Base-by-base conservation (phyloP, 2,329 filamentous ascomycete species). In the Fusarium pseudograminearum region DNA sequence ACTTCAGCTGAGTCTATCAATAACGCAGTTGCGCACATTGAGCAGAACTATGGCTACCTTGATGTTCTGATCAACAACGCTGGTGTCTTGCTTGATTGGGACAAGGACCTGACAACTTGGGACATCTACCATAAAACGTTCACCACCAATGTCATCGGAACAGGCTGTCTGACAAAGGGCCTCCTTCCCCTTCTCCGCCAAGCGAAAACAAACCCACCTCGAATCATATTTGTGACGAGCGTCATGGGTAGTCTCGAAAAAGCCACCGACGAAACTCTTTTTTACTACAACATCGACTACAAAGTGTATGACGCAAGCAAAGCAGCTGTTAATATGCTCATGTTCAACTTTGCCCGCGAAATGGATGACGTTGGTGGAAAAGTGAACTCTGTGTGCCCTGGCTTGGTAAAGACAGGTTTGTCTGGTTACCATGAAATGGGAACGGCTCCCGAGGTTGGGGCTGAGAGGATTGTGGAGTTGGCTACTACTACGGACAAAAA, bases 241-340 rank as follows among this genome's bases (percentile, higher is more conserved):
- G 53, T 67, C 5, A 76, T 81, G 69, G 81, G 78, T 1, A 80
- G 78, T 10, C 42, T 83, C 3, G 52, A 66, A 0, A 51, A 70
- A 16, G 61, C 77, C 0, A 63, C 70, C 1, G 77, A 82, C 55
- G 72, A 74, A 45, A 65, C 59, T 0, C 78, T 67, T 0, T 26
- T 55, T 2, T 77, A 57, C 12, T 79, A 79, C 46, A 56, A 51
- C 2, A 61, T 70, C 18, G 76, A 78, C 7, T 77, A 73, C 47
- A 79, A 76, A 34, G 71, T 74, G 2, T 84, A 84, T 55, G 72
- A 79, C 15, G 66, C 74, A 7, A 82, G 79, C 71, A 84, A 84
- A 64, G 79, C 81, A 2, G 82, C 81, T 0, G 26, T 83, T 12
- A 81, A 83, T 31, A 82, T 82, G 77, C 67, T 84, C 4, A 74